Evolutionary conservation across 2,329 filamentous ascomycete species (phyloP).

Genomic region (Fusarium duplospermum): DNA sequence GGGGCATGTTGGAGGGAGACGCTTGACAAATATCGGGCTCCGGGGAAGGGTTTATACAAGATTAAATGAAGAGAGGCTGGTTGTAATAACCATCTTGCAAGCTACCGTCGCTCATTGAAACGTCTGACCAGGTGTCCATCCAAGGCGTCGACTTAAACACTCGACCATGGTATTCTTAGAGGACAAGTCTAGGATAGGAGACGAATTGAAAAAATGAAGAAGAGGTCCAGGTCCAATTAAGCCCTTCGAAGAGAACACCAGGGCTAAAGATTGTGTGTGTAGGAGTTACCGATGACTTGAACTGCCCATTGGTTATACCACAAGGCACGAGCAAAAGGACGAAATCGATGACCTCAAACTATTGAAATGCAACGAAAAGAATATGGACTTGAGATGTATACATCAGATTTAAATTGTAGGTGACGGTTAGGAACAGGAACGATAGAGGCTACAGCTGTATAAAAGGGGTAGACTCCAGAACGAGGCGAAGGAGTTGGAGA

Average conservation of each 20-base stretch:
- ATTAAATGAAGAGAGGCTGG: background rate
- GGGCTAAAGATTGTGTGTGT: background rate
- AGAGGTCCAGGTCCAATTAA: background rate
- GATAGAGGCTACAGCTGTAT: no score
- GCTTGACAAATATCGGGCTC: background rate
- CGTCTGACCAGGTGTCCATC: background rate
- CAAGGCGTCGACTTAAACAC: background rate
- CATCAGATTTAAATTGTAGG: no score
- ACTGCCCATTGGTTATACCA: no score
- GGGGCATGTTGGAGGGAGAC: background rate
- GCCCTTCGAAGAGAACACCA: background rate
- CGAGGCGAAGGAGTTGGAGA: background rate
- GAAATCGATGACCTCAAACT: no score
- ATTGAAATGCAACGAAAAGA: accelerated
- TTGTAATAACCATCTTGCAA: background rate
- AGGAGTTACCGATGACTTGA: background rate
- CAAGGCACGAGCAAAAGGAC: background rate
- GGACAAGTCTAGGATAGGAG: background rate
- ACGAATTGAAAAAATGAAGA: background rate
- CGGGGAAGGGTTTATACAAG: no score
- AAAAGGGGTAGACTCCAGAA: background rate
- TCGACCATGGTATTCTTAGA: background rate
- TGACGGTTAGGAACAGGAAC: background rate
- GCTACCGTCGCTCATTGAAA: background rate
- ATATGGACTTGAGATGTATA: no score